Base-by-base conservation (phyloP, 768 basidiomycete genomes). In the Lactifluus hygrophoroides region DNA sequence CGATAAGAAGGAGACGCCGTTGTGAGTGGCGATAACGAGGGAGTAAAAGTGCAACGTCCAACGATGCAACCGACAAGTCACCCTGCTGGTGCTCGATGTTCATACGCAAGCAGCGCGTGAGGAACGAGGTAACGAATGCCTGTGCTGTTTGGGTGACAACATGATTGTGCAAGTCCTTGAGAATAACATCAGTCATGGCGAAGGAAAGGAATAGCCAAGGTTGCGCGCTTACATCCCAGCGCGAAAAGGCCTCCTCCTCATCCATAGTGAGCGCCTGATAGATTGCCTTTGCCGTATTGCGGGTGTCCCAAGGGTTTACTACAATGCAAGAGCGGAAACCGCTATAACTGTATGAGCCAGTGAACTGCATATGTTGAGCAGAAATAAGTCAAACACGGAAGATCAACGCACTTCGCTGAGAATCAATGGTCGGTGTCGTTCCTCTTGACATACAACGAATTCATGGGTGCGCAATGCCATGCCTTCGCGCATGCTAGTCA, bases 61-160 rank as follows among this genome's bases (percentile, higher is more conserved):
- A 70, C 5, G 67, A 60, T 1, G 77, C 74, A 34, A 78, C 76
- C 45, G 68, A 68, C 19, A 69, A 35, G 57, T 75, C 74, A 46
- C 67, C 68, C 57, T 73, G 73, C 21, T 74, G 72, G 61, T 89
- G 88, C 60, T 90, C 88, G 10, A 81, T 79, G 67, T 88, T 78
- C 32, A 85, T 82, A 47, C 88, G 85, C 27, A 90, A 67, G 65
- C 82, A 84, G 16, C 90, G 80, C 5, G 79, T 84, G 61, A 92
- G 79, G 81, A 92, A 92, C 4, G 83, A 79, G 3, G 78, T 87
- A 42, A 86, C 85, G 69, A 92, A 94, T 0, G 86, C 77, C 66
- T 94, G 91, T 0, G 91, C 90, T 0, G 87, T 91, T 68, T 94
- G 92, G 0, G 88, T 88, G 13, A 83, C 82, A 51, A 94, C 91